Conservation (phyloP, 2,329 filamentous ascomycete genomes). For the Diaporthe ampelina region DNA sequence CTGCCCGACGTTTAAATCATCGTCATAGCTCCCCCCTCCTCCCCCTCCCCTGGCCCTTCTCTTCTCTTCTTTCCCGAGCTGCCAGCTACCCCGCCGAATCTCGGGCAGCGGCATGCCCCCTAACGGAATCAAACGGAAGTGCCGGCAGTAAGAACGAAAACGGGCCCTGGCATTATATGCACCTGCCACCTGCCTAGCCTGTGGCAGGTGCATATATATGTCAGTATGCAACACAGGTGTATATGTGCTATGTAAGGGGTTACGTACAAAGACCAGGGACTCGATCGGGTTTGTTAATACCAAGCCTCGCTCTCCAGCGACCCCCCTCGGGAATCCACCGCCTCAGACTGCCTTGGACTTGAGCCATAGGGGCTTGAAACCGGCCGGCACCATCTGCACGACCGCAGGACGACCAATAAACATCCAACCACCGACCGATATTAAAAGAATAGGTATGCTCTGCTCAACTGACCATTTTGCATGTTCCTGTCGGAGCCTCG, state of each 20-base stretch:
- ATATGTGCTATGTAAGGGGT: neutral
- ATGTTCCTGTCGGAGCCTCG: neutral
- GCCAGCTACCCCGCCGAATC: slow-evolving; percentile 35
- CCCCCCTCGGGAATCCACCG: slow-evolving; percentile 20
- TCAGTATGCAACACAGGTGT: neutral
- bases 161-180: slow-evolving; percentile 1
- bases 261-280: neutral
- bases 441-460: neutral
- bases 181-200: neutral
- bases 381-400: neutral
- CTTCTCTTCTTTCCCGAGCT: slow-evolving; percentile 34
- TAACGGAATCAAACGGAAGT: slow-evolving; percentile 29
- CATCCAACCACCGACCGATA: neutral
- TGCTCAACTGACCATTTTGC: neutral
- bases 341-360: neutral
- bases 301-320: neutral
- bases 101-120: slow-evolving; percentile 19
- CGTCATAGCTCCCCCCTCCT: slow-evolving; percentile 34
- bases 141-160: slow-evolving; percentile 6
- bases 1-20: slow-evolving; percentile 33
- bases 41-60: neutral
- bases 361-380: slow-evolving; percentile 1
- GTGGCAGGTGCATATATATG: neutral
- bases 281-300: neutral
- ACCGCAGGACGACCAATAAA: neutral